These are phyloP conservation scores for Epichloe glyceriae DNA, from an alignment of 2,329 filamentous ascomycete genomes.

Conservation along the genomic window DNA sequence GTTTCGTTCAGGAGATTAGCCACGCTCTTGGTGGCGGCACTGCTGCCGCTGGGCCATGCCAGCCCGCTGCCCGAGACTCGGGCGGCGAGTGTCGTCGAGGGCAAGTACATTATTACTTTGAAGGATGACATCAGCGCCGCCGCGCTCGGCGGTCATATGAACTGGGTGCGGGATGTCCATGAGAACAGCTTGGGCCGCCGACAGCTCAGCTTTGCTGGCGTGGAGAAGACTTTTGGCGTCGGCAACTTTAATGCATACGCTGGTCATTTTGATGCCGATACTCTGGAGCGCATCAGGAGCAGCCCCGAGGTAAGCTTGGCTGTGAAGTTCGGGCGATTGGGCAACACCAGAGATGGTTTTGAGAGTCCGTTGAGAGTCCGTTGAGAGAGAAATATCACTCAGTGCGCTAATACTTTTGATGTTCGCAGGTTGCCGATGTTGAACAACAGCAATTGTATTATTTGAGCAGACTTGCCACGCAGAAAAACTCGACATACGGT, in stretches of 20 bases:
- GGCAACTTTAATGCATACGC: constrained; percentile 27
- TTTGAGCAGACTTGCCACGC: constrained; percentile 16
- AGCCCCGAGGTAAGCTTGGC: constrained; percentile 23
- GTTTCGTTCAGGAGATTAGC: neutral
- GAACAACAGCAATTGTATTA: constrained; percentile 19
- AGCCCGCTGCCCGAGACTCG: neutral
- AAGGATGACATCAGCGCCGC: constrained; percentile 21
- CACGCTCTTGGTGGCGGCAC: neutral
- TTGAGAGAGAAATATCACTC: too few relatives aligned
- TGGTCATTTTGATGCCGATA: constrained; percentile 28
- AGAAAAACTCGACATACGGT: constrained; percentile 28
- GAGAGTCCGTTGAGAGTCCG: too few relatives aligned
- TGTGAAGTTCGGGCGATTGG: too few relatives aligned
- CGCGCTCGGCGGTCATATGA: constrained; percentile 22
- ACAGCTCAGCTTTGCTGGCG: constrained; percentile 19
- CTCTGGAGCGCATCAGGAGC: constrained; percentile 25
- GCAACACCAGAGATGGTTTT: too few relatives aligned
- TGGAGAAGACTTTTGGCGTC: constrained; percentile 20
- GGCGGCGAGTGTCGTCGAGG: constrained; percentile 15
- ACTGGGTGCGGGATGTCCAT: constrained; percentile 21
- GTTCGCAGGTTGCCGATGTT: constrained; percentile 18
- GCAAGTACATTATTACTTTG: constrained; percentile 34
- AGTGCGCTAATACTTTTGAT: too few relatives aligned
- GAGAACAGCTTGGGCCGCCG: constrained; percentile 20
- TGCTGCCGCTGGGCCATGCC: neutral